A percentile compares a stretch with the other conserved stretches of the same genome.
Conservation (phyloP, 805 yeast species). For the Helenozyma baotianmanensis region DNA sequence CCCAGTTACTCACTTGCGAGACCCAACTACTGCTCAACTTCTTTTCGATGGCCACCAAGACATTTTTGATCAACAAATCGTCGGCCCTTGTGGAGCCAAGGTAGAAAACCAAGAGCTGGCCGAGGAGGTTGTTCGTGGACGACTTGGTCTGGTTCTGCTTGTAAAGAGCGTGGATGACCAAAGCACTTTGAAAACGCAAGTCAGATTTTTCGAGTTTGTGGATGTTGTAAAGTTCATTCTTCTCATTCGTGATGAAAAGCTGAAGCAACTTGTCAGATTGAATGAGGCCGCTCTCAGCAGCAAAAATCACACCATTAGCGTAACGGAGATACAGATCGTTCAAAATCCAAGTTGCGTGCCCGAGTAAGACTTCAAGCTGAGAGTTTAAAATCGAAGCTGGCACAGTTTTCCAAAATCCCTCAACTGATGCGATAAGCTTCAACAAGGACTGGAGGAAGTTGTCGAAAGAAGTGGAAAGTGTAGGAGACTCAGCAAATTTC, state of each 20-base stretch:
- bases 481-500: slow-evolving; percentile 49
- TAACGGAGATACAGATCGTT: slow-evolving; percentile 43
- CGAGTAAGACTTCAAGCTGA: slow-evolving; percentile 59
- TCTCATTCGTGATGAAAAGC: slow-evolving; percentile 52
- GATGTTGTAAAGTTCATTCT: slow-evolving; percentile 27
- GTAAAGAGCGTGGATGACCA: slow-evolving; percentile 48
- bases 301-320: slow-evolving; percentile 33
- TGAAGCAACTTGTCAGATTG: slow-evolving; percentile 56
- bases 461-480: slow-evolving; percentile 26
- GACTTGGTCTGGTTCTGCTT: slow-evolving; percentile 40
- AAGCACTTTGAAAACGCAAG: slow-evolving; percentile 39
- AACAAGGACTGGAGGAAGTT: slow-evolving; percentile 23
- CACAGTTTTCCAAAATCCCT: slow-evolving; percentile 30
- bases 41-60: slow-evolving; percentile 57
- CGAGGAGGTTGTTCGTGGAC: slow-evolving; percentile 45
- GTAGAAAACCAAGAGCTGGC: slow-evolving; percentile 46
- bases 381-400: slow-evolving; percentile 50
- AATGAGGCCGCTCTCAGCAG: slow-evolving; percentile 29
- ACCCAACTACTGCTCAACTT: slow-evolving; percentile 57
- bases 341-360: slow-evolving; percentile 41
- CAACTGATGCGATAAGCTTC: slow-evolving; percentile 6
- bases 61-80: slow-evolving; percentile 57
- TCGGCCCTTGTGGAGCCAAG: slow-evolving; percentile 57
- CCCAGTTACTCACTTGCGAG: slow-evolving; percentile 61
- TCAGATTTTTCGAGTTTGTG: slow-evolving; percentile 17